phyloP scores from a whole-genome alignment of 768 basidiomycete species.

The Guyanaporus albipodus region DNA sequence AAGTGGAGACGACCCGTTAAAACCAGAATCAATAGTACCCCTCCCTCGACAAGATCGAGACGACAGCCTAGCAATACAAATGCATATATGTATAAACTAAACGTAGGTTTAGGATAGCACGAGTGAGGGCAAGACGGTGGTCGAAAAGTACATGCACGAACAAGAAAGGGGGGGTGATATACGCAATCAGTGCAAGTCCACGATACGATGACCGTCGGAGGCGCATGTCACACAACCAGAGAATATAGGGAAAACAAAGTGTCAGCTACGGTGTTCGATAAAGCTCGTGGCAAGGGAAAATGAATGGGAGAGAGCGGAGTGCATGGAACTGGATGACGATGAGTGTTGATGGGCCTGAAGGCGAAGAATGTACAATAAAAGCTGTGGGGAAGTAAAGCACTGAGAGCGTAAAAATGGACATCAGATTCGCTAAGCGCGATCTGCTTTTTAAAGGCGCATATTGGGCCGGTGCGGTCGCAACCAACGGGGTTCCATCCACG shows the following conservation, averaged over 20 bases:
- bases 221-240: too few species aligned
- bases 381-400: neutral
- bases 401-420: neutral
- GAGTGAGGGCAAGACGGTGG: neutral
- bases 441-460: neutral
- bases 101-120: slow-evolving; percentile 5
- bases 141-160: neutral
- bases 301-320: neutral
- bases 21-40: neutral
- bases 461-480: neutral
- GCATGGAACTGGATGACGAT: neutral
- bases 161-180: neutral
- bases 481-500: neutral
- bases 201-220: neutral
- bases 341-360: neutral
- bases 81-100: too few species aligned
- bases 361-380: slow-evolving; percentile 5
- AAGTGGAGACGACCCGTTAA: neutral
- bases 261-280: neutral
- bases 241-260: too few species aligned
- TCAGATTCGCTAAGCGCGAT: neutral
- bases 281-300: neutral
- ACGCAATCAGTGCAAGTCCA: slow-evolving; percentile 5
- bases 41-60: neutral
- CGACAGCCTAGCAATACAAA: slow-evolving; percentile 2